Percentiles rank a stretch among this genome's conserved stretches.
These are phyloP conservation scores for Fraxinus floribunda DNA, from an alignment of 305 asterid species.

Conservation along the genomic window DNA sequence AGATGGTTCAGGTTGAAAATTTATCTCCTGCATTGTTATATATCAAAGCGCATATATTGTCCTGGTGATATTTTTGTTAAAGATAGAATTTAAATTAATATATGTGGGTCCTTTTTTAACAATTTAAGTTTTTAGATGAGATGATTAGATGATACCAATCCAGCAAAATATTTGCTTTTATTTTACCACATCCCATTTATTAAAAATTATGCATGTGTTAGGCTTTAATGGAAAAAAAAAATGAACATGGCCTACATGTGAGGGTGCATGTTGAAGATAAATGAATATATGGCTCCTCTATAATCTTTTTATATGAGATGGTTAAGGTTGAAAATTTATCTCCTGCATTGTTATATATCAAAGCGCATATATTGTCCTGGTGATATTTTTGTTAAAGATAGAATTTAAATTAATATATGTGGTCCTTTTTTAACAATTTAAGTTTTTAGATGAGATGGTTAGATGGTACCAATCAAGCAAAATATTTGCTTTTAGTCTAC, in stretches of 20 bases:
- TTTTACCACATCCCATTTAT: neutral
- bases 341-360: constrained; percentile 2
- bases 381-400: neutral
- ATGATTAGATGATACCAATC: neutral
- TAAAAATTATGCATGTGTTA: neutral
- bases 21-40: constrained; percentile 4
- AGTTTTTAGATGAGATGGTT: neutral
- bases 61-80: neutral
- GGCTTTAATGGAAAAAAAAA: too few species aligned
- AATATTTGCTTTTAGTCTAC: neutral
- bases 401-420: neutral
- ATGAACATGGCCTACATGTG: neutral
- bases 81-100: neutral
- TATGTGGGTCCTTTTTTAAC: neutral
- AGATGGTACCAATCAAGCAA: neutral
- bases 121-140: neutral
- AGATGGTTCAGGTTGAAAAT: neutral
- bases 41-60: neutral
- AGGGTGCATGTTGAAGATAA: neutral
- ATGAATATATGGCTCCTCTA: neutral
- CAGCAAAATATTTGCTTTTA: neutral
- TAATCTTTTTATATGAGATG: neutral
- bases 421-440: neutral
- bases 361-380: neutral
- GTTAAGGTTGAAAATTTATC: neutral